Base-by-base conservation (phyloP, 108 stramenopile species). In the Nitzschia sp. region DNA sequence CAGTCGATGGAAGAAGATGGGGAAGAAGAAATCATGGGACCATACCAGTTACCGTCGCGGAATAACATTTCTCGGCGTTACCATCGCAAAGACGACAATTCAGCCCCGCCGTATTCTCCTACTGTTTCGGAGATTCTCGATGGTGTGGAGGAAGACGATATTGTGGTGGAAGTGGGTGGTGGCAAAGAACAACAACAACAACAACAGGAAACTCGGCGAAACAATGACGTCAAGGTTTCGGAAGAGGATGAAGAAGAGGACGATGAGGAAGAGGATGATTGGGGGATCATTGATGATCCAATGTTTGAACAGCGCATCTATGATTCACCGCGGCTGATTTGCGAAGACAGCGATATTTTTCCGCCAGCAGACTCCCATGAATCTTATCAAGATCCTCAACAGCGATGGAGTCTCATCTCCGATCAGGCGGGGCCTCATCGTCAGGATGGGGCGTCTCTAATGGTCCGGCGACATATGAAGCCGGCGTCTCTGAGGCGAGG, bases 341-440 rank as follows among this genome's bases (percentile, higher is more conserved):
- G 22, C 5, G 41, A 46, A 9, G 70, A 71, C 59, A 63, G 64
- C 31, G 55, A 66, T 21, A 44, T 71, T 19, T 71, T 71, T 46
- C 65, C 65, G 0, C n/a, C 17, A 11, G 17, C 57, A 46, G 53
- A 66, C 27, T 66, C 57, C 16, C 30, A 26, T 13, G 48, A 8
- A n/a, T 16, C 50, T 0, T 69, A 57, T 57, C 50, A 34, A 52
- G 29, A 63, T 52, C 36, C 50, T 17, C 29, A 44, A 1, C 38
- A 55, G 19, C 71, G 80, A 17, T 80, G 80, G 80, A 41, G 64
- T 21, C 26, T 21, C 13, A 73, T 80, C 4, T 72, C 75, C 0
- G 53, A 77, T 6, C 76, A 70, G 45, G 80, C 80, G n/a, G 80
- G 80, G 53, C 29, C 45, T 9, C 80, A 80, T 53, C 36, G 63